phyloP scores from a whole-genome alignment of 2,329 filamentous ascomycete species.

The Curvularia lunata region DNA sequence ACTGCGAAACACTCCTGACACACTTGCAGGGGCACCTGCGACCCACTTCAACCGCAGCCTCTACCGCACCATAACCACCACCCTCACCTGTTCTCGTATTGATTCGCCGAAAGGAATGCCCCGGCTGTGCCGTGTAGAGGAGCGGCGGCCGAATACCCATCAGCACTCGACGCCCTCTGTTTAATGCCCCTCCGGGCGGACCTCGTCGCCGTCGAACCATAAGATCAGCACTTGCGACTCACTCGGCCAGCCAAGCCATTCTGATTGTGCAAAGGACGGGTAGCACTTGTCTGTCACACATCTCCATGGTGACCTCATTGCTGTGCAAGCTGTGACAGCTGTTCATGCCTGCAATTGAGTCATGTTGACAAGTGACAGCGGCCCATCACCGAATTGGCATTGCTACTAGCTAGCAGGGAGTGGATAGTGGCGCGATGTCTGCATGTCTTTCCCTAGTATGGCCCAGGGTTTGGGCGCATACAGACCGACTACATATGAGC shows the following conservation, averaged over 20 bases:
- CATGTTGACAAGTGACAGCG: constrained; percentile 33
- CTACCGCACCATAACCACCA: constrained; percentile 33
- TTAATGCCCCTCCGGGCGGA: constrained; percentile 11
- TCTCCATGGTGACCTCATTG: constrained; percentile 6
- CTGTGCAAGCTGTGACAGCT: constrained; percentile 6
- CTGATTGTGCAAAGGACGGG: background rate
- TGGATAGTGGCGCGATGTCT: constrained; percentile 1
- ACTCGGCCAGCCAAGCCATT: background rate
- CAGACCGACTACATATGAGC: background rate
- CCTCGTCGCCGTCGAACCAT: constrained; percentile 14
- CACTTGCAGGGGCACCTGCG: constrained; percentile 27
- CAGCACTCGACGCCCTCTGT: constrained; percentile 11
- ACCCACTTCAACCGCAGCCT: constrained; percentile 28
- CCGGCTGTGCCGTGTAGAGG: constrained; percentile 13
- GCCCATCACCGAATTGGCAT: constrained; percentile 10
- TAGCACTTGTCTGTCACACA: background rate
- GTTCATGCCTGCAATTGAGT: constrained; percentile 19
- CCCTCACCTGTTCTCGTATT: constrained; percentile 17
- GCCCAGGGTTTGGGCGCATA: background rate
- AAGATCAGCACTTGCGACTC: constrained; percentile 1
- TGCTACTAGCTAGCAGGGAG: background rate
- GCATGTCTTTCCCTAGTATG: background rate
- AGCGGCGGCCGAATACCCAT: constrained; percentile 15
- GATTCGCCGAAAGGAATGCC: constrained; percentile 28
- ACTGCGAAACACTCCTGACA: constrained; percentile 36